Percentiles rank a stretch among this genome's conserved stretches.
These are phyloP conservation scores for Clitopilus hobsonii DNA, from an alignment of 768 basidiomycete genomes.

Conservation along the genomic window DNA sequence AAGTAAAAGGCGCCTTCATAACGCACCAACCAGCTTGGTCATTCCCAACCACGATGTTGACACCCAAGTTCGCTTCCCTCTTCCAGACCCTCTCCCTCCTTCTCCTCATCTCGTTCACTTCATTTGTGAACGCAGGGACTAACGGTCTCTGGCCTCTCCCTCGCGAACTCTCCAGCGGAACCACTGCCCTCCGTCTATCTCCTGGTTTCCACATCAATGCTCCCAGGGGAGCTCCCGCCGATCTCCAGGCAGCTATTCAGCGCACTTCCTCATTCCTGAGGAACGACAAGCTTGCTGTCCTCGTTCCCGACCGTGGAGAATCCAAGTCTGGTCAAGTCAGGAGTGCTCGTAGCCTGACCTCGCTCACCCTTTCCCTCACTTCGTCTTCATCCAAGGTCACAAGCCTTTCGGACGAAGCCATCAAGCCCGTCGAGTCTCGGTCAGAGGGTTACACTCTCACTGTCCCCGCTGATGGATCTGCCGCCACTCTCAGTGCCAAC, in stretches of 20 bases:
- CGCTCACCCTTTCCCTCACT: constrained; percentile 40
- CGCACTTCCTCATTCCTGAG: constrained; percentile 39
- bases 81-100: neutral
- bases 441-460: constrained; percentile 58
- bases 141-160: constrained; percentile 35
- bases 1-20: neutral
- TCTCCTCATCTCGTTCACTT: neutral
- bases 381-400: constrained; percentile 24
- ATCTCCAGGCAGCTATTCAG: constrained; percentile 50
- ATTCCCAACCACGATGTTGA: neutral
- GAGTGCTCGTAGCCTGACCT: constrained; percentile 35
- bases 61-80: neutral
- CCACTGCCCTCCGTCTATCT: constrained; percentile 29
- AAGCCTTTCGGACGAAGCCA: constrained; percentile 52
- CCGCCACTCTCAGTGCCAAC: constrained; percentile 53
- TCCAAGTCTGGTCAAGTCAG: constrained; percentile 36
- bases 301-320: constrained; percentile 59
- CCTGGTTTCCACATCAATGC: constrained; percentile 35
- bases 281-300: constrained; percentile 53
- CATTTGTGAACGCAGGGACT: constrained; percentile 2
- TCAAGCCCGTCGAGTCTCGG: constrained; percentile 43
- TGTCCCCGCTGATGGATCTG: constrained; percentile 52
- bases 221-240: constrained; percentile 41
- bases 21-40: neutral
- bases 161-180: constrained; percentile 38